Evolutionary conservation across 225 moss, liverwort and hornwort genomes (phyloP).

Genomic region (Pseudoscleropodium purum): DNA sequence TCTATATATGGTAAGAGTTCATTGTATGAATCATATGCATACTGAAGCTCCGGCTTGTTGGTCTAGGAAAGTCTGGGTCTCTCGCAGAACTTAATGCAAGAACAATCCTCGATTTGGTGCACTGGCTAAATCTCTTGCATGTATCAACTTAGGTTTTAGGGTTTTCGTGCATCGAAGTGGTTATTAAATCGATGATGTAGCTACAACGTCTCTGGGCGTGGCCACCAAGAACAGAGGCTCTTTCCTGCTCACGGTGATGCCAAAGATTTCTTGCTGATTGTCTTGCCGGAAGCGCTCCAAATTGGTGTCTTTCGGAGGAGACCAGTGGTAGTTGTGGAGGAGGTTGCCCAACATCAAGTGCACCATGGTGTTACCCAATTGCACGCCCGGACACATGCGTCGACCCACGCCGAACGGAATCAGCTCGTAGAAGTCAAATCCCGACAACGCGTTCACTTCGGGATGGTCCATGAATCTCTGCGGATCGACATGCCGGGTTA

Average conservation of each 20-base stretch:
- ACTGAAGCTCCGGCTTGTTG: no score
- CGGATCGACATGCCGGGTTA: background rate
- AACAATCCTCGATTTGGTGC: no score
- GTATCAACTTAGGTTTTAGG: no score
- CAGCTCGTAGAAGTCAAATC: background rate
- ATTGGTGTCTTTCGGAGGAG: background rate
- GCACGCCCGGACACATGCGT: background rate
- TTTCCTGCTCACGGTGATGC: background rate
- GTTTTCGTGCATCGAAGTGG: background rate
- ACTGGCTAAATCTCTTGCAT: no score
- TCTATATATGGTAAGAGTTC: no score
- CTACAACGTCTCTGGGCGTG: fast-evolving
- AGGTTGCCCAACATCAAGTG: background rate
- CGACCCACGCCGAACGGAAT: background rate
- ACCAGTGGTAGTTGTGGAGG: background rate
- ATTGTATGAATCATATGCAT: no score
- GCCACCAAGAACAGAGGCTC: background rate
- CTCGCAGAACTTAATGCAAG: no score
- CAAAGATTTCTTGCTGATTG: background rate
- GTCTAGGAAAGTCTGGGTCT: no score
- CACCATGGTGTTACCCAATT: background rate
- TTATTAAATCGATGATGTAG: background rate
- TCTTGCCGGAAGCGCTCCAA: background rate
- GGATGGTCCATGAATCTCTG: background rate
- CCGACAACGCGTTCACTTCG: background rate